Evolutionary conservation across 2,329 filamentous ascomycete genomes (phyloP).

Genomic region (Fusarium sp.): DNA sequence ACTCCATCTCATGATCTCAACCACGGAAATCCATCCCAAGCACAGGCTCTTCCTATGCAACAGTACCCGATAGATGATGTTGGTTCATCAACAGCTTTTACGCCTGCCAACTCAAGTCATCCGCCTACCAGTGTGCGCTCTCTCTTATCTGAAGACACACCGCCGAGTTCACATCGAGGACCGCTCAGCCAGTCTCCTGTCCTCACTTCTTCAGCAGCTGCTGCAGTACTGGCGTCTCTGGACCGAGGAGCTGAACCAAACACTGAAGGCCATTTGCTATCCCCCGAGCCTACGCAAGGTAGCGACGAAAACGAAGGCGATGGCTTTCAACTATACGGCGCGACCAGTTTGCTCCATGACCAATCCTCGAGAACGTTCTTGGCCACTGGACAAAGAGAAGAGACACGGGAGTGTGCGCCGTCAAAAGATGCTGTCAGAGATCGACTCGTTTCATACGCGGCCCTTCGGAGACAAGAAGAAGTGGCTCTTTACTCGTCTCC

Average conservation of each 20-base stretch:
- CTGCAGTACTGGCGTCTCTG: not conserved
- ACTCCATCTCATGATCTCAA: not conserved
- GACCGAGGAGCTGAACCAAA: not conserved
- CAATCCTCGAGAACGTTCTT: not conserved
- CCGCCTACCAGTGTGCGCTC: not conserved
- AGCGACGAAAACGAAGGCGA: not conserved
- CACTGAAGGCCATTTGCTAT: not conserved
- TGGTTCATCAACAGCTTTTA: not conserved
- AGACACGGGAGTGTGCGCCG: not conserved
- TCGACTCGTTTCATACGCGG: conserved; percentile 3
- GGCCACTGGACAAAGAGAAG: not conserved
- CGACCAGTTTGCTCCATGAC: not conserved
- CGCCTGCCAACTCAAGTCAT: not conserved
- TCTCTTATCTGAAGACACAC: not conserved
- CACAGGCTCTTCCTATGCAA: not conserved
- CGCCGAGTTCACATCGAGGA: not conserved
- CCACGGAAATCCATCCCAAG: not conserved
- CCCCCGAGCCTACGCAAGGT: not conserved
- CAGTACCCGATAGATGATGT: not conserved
- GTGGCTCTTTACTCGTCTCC: not conserved
- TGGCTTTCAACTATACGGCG: not conserved
- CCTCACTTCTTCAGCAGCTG: not conserved
- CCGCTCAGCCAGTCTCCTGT: not conserved
- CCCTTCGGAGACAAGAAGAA: conserved; percentile 2
- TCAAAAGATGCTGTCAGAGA: conserved; percentile 1